phyloP scores from a whole-genome alignment of 257 asterid species.

The Plantago major region DNA sequence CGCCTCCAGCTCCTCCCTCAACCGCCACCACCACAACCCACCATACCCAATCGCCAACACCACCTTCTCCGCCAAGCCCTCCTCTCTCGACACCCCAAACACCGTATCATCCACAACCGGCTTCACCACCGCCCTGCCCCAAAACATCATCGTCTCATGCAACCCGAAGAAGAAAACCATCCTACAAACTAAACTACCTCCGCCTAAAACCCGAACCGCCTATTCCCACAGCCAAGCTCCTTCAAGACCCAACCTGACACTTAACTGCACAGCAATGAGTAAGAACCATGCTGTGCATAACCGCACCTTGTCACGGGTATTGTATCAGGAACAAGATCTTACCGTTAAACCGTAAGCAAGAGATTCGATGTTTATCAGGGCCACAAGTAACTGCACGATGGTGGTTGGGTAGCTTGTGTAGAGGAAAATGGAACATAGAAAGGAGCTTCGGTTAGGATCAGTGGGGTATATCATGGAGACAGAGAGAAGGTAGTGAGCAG shows the following conservation, averaged over 20 bases:
- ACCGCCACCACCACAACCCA: conserved; percentile 66
- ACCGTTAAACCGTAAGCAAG: conserved; percentile 40
- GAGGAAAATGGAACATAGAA: conserved; percentile 28
- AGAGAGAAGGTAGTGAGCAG: conserved; percentile 43
- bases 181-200: conserved; percentile 27
- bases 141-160: conserved; percentile 52
- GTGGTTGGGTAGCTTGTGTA: conserved; percentile 29
- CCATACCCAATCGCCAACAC: conserved; percentile 48
- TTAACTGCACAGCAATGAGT: conserved; percentile 42
- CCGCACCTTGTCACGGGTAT: conserved; percentile 6
- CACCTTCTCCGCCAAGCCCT: conserved; percentile 45
- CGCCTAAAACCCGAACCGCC: conserved; percentile 37
- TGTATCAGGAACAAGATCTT: conserved; percentile 12
- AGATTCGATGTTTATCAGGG: conserved; percentile 35
- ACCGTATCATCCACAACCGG: conserved; percentile 64
- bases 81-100: conserved; percentile 29
- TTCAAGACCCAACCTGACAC: conserved; percentile 68
- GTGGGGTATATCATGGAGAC: conserved; percentile 23
- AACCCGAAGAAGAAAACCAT: conserved; percentile 59
- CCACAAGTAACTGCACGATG: conserved; percentile 43
- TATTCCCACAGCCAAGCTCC: conserved; percentile 57
- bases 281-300: conserved; percentile 45
- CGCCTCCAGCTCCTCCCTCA: conserved; percentile 63
- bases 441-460: conserved; percentile 8
- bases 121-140: conserved; percentile 47